A percentile compares a stretch with the other conserved stretches of the same genome.
Conservation (phyloP, 306 rosid species). For the Hippophae tibetana region DNA sequence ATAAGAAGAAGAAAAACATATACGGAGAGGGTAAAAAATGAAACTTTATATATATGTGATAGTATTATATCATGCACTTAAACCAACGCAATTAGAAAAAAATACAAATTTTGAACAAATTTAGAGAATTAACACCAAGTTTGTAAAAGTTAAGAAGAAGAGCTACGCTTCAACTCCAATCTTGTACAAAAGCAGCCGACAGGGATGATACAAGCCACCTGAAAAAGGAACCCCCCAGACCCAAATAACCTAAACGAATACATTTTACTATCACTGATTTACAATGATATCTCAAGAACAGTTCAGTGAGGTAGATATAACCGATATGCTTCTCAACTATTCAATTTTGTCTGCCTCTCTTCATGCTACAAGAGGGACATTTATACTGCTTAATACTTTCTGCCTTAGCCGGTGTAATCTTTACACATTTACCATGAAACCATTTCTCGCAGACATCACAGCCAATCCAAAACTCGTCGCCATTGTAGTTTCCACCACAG, state of each 20-base stretch:
- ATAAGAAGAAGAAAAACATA: no score
- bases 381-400: constrained; percentile 43
- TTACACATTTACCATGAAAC: constrained; percentile 56
- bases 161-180: no score
- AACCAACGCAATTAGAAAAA: no score
- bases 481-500: constrained; percentile 48
- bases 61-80: no score
- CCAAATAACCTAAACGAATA: not conserved
- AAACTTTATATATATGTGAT: no score
- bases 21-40: no score
- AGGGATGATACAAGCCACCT: no score
- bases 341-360: constrained; percentile 32
- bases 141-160: no score
- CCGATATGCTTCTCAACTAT: constrained; percentile 2
- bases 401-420: constrained; percentile 52
- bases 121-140: no score
- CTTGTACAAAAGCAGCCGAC: no score
- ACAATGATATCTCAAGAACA: constrained; percentile 2
- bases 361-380: constrained; percentile 47
- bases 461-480: constrained; percentile 54
- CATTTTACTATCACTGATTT: constrained; percentile 12
- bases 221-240: no score
- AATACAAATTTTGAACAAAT: no score
- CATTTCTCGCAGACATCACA: constrained; percentile 59
- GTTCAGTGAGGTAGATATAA: not conserved